Evolutionary conservation across 371 early-diverging fungal species (phyloP), one percentile per base, ranked within the genome.

Genomic region (Actinomucor elegans): DNA sequence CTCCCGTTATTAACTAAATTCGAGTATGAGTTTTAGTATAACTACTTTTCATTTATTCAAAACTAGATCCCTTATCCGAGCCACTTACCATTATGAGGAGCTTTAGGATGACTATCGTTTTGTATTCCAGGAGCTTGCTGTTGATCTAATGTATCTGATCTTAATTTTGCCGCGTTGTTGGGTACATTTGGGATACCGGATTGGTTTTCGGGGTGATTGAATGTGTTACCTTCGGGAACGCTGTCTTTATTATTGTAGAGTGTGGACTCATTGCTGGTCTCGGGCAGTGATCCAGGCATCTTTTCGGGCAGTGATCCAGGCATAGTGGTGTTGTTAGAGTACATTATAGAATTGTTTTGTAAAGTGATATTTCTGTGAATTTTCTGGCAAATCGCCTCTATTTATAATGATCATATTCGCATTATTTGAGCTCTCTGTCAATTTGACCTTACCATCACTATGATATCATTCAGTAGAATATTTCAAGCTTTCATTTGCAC

Each of bases 381-480:
- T 35, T 34, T 17, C 5, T 7, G 10, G 15, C 18, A 31, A 32
- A 21, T 17, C 14, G 2, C 3, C n/a, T 10, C 10, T 33, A 28
- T 20, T 33, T 28, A n/a, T n/a, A n/a, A n/a, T n/a, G n/a, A n/a
- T n/a, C n/a, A n/a, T n/a, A n/a, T n/a, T n/a, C n/a, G n/a, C n/a
- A n/a, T n/a, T n/a, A n/a, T n/a, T n/a, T n/a, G n/a, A n/a, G n/a
- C n/a, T n/a, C n/a, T 46, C 27, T 18, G n/a, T 21, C 28, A 21
- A 32, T 46, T 32, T 32, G 21, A 47, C 33, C 15, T 17, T n/a
- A n/a, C n/a, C 48, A 47, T 47, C 48, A 47, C 48, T 23, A 47
- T 47, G 48, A 47, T 47, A 47, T 47, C 48, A 47, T 34, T 47
- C 44, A 28, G 26, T 31, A 31, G 21, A 33, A 24, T 45, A 31